These are phyloP conservation scores for Claviceps arundinis DNA, from an alignment of 2,329 filamentous ascomycete genomes.

Conservation along the genomic window DNA sequence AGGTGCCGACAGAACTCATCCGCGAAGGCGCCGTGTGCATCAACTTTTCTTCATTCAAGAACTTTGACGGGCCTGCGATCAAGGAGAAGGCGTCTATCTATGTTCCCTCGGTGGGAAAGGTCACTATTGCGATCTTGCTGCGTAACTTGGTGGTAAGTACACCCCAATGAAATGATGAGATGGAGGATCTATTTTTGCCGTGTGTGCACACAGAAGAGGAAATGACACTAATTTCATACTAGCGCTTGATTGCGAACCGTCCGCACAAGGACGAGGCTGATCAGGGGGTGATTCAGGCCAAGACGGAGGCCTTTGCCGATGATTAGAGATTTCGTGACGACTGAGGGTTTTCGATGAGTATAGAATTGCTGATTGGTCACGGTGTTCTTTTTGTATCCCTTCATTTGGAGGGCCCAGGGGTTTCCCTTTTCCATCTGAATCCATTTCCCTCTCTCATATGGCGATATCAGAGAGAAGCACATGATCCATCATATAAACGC, in stretches of 20 bases:
- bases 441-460: no score
- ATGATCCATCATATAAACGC: no score
- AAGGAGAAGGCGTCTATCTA: constrained; percentile 97
- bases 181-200: neutral
- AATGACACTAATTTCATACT: constrained; percentile 12
- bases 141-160: constrained; percentile 71
- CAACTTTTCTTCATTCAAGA: constrained; percentile 93
- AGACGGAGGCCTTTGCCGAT: constrained; percentile 28
- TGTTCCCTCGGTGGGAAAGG: constrained; percentile 92
- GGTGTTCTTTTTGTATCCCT: no score
- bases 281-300: constrained; percentile 22
- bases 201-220: no score
- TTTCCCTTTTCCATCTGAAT: no score
- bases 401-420: no score
- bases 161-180: neutral
- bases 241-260: constrained; percentile 41
- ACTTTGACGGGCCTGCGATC: constrained; percentile 72
- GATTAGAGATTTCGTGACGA: constrained; percentile 11
- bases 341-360: no score
- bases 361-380: no score
- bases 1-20: constrained; percentile 72
- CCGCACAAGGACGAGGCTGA: constrained; percentile 24
- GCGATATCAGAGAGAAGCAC: no score
- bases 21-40: constrained; percentile 93
- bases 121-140: constrained; percentile 84